Conservation (phyloP, 768 basidiomycete genomes). For the Mrakia frigida region DNA sequence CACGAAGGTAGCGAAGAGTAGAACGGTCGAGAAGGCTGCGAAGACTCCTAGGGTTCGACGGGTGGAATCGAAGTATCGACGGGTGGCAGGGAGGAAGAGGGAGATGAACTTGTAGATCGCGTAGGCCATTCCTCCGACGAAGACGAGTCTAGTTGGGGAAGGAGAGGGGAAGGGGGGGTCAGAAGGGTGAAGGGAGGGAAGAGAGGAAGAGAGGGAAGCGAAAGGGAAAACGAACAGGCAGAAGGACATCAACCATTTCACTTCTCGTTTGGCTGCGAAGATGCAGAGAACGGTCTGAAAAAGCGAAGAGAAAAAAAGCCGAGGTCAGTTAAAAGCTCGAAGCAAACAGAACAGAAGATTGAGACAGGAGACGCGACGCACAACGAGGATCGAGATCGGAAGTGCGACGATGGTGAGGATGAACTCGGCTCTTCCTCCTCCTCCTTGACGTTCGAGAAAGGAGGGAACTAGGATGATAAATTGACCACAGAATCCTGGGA, state of each 20-base stretch:
- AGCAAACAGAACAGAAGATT: not conserved
- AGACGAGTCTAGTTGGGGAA: not conserved
- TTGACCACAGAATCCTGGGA: not conserved
- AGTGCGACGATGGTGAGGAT: constrained; percentile 16
- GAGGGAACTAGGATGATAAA: constrained; percentile 16
- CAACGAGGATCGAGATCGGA: constrained; percentile 5
- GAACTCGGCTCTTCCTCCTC: constrained; percentile 15
- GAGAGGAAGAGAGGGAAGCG: not conserved
- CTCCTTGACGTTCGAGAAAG: constrained; percentile 14
- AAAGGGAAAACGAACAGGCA: not conserved
- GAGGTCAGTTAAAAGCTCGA: too few relatives aligned
- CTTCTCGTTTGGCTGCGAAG: constrained; percentile 25
- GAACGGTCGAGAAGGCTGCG: constrained; percentile 13
- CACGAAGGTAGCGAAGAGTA: not conserved
- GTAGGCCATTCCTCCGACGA: constrained; percentile 19
- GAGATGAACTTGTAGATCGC: constrained; percentile 10
- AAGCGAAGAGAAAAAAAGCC: not conserved
- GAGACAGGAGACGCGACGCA: not conserved
- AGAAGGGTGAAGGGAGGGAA: not conserved
- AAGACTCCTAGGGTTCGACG: constrained; percentile 12
- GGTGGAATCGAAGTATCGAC: not conserved
- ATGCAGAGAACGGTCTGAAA: constrained; percentile 7
- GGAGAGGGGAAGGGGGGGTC: not conserved
- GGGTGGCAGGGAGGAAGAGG: constrained; percentile 9
- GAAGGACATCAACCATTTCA: constrained; percentile 6